Base-by-base conservation (phyloP, 2,329 filamentous ascomycete genomes). In the Phialophora tarda region DNA sequence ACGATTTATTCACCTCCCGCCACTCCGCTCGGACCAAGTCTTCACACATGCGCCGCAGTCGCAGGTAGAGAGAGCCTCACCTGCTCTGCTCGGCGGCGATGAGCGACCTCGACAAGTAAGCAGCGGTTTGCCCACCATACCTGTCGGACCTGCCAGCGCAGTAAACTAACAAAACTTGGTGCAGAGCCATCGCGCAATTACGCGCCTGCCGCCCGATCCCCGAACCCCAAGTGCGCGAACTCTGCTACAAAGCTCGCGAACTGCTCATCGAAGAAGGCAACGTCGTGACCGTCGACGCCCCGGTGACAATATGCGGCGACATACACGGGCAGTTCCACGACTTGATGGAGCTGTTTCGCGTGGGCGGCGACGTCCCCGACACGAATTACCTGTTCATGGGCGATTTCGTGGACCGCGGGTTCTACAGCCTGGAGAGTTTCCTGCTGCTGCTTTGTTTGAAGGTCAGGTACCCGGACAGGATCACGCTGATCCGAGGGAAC, bases 381-480 rank as follows among this genome's bases (percentile, higher is more conserved):
- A 97, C 93, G 34, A 97, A 96, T 76, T 97, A 97, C 78, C 87
- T 97, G 3, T 97, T 97, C 81, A 97, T 97, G 92, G 93, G 94
- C 77, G 94, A 99, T 79, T 99, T 97, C 74, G 94, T 99, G 76
- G 94, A 99, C 79, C 91, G 94, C 71, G 94, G 94, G 65, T 99
- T 97, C 84, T 99, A 98, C 82, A 97, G 92, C 1, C 89, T 99
- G 73, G 94, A 99, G 81, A 95, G 93, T 4, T 97, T 99, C 77
- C 89, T 97, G 68, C 91, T 99, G 63, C 89, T 99, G 11, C 87
- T 99, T 61, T 97, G 93, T 77, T 88, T 98, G 74, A 98, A 98
- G 85, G 94, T 98, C 68, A 91, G 94, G 77, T 98, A 98, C 77
- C 95, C 94, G 61, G 93, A 98, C 79, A 92, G 95, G 73, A 97